Base-by-base conservation (phyloP, 768 basidiomycete genomes). In the Lactifluus echinatus region DNA sequence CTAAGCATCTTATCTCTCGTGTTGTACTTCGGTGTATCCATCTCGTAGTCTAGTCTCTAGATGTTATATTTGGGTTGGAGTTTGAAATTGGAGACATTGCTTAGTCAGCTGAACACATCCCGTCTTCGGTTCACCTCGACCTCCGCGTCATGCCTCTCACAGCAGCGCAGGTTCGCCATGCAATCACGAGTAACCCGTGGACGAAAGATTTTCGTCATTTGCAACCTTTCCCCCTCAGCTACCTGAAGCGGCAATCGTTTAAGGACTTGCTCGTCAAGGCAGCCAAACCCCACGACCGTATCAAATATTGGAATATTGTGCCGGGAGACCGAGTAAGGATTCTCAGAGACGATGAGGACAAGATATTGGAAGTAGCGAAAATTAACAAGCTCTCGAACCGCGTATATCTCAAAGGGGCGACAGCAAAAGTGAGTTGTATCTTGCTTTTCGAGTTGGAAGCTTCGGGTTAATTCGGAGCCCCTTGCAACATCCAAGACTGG, bases 281-380 rank as follows among this genome's bases (percentile, higher is more conserved):
- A 39, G 82, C 80, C 44, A 75, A 78, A 12, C 77, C 80, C 11
- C 75, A 76, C 56, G 84, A 89, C 65, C 77, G 90, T 46, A 86
- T 93, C 51, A 86, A 89, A 68, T 81, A 80, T 66, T 93, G 90
- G 90, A 93, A 92, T 66, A 79, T 93, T 59, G 84, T 89, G 33
- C 88, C 91, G 5, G 90, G 90, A 7, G 90, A 93, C 72, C 79
- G 78, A 53, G 81, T 93, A 65, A 79, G 85, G 49, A 61, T 90
- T 54, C 77, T 80, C 7, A 85, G 87, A 24, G 84, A 89, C 68
- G 74, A 75, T 59, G 74, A 75, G 26, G 79, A 76, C 40, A 76
- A 72, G 15, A 65, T 90, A 33, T 81, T 82, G 45, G 84, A 90
- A 66, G 88, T 93, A 34, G 70, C 81, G 57, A 81, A 78, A 69